Conservation (phyloP, 148 eudicot genomes). For the Rhododendron griersonianum region DNA sequence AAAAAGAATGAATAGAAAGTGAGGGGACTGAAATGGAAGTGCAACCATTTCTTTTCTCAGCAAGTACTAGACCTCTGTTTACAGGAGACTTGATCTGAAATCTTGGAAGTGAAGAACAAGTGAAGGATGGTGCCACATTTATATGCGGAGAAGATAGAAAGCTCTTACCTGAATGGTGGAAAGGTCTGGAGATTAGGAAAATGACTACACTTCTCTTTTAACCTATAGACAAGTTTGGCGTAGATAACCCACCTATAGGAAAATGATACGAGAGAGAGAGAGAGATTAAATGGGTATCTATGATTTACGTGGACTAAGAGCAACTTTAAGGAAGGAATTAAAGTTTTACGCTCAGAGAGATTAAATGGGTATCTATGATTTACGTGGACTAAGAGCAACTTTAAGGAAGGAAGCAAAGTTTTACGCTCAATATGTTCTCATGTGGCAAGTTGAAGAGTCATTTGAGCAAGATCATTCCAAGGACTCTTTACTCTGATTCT, state of each 20-base stretch:
- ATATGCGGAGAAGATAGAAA: constrained; percentile 20
- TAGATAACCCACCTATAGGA: constrained; percentile 6
- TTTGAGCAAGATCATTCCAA: background rate
- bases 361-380: background rate
- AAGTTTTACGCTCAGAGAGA: no score
- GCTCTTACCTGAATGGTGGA: constrained; percentile 24
- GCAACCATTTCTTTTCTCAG: constrained; percentile 29
- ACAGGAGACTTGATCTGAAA: background rate
- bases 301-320: background rate
- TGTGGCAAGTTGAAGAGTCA: background rate
- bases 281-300: background rate
- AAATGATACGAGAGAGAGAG: background rate
- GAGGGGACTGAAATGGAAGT: constrained; percentile 6
- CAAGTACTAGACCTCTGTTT: background rate
- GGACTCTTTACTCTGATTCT: background rate
- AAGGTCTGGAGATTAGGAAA: constrained; percentile 50
- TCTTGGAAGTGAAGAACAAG: constrained; percentile 5
- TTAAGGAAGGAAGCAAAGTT: no score
- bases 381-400: no score
- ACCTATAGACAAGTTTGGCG: constrained; percentile 13
- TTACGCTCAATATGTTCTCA: background rate
- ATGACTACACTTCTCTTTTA: constrained; percentile 24
- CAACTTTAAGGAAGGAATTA: no score
- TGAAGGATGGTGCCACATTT: constrained; percentile 24
- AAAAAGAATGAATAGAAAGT: background rate